phyloP scores from a whole-genome alignment of 139 green algal genomes.

The Parachlorella kessleri region DNA sequence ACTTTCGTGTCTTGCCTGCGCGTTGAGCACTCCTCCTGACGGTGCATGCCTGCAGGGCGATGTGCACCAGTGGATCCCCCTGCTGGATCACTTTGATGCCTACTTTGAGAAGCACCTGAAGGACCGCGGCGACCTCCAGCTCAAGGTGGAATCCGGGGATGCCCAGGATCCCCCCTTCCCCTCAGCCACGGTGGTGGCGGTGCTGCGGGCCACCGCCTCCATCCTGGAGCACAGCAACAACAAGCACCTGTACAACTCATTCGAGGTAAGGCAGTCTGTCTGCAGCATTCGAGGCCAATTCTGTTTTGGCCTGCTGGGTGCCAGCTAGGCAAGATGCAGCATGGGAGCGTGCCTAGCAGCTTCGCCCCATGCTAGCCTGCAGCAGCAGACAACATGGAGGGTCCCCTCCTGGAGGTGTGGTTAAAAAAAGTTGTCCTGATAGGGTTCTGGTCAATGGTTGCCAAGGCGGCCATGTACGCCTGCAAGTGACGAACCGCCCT shows the following conservation, averaged over 20 bases:
- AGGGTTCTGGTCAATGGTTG: too few species aligned
- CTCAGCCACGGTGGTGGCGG: constrained; percentile 49
- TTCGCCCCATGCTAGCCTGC: too few species aligned
- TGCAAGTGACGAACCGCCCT: too few species aligned
- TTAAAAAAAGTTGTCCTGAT: too few species aligned
- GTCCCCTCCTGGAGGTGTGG: too few species aligned
- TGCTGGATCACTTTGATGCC: constrained; percentile 88
- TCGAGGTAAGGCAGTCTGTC: constrained; percentile 78
- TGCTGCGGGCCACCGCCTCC: constrained; percentile 71
- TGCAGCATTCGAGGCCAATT: too few species aligned
- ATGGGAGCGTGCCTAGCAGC: too few species aligned
- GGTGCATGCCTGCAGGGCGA: constrained; percentile 85
- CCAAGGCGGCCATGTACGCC: too few species aligned
- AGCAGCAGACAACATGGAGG: not conserved
- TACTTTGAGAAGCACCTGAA: constrained; percentile 75
- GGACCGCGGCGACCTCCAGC: constrained; percentile 61
- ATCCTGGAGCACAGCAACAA: constrained; percentile 93
- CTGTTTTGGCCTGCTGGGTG: too few species aligned
- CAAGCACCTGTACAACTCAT: constrained; percentile 88
- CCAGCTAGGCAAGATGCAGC: too few species aligned
- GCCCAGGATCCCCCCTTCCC: constrained; percentile 60
- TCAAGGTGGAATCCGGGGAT: constrained; percentile 34
- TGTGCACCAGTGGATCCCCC: constrained; percentile 85
- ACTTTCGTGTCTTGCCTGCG: too few species aligned
- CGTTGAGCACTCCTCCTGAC: too few species aligned